Evolutionary conservation across 2,329 filamentous ascomycete species (phyloP).

Genomic region (Cytospora paraplurivora): DNA sequence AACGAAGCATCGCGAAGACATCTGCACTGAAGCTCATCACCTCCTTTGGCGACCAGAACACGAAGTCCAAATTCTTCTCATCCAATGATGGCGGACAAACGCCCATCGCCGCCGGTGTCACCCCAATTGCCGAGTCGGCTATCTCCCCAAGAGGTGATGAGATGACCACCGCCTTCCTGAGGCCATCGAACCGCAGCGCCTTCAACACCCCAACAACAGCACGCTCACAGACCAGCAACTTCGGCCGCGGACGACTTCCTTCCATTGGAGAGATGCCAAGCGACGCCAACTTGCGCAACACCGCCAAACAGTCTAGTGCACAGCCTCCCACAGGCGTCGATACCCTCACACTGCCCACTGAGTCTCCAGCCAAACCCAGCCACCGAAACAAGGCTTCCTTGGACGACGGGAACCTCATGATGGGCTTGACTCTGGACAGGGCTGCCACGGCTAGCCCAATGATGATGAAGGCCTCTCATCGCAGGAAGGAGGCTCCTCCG

Average conservation of each 20-base stretch:
- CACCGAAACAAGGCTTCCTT: slow-evolving; percentile 43
- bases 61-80: slow-evolving; percentile 66
- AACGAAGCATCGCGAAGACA: slow-evolving; percentile 71
- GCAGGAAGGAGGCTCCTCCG: slow-evolving; percentile 54
- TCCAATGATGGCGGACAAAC: slow-evolving; percentile 63
- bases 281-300: slow-evolving; percentile 37
- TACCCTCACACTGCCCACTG: slow-evolving; percentile 30
- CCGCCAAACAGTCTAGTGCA: slow-evolving; percentile 31
- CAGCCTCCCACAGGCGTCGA: slow-evolving; percentile 21
- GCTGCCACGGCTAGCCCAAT: slow-evolving; percentile 70
- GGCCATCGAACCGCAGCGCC: slow-evolving; percentile 67
- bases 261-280: slow-evolving; percentile 73
- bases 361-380: slow-evolving; percentile 28
- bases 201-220: slow-evolving; percentile 72
- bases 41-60: slow-evolving; percentile 69
- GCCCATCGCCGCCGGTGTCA: slow-evolving; percentile 79
- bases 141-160: slow-evolving; percentile 70
- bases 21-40: slow-evolving; percentile 91
- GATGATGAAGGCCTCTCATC: slow-evolving; percentile 57
- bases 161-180: slow-evolving; percentile 66
- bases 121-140: slow-evolving; percentile 82
- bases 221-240: slow-evolving; percentile 61
- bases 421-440: slow-evolving; percentile 56
- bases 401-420: slow-evolving; percentile 46
- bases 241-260: slow-evolving; percentile 66